Percentiles rank a stretch among this genome's conserved stretches.
Conservation (phyloP, 1,284 basidiomycete genomes). For the Wallemia hederae region DNA sequence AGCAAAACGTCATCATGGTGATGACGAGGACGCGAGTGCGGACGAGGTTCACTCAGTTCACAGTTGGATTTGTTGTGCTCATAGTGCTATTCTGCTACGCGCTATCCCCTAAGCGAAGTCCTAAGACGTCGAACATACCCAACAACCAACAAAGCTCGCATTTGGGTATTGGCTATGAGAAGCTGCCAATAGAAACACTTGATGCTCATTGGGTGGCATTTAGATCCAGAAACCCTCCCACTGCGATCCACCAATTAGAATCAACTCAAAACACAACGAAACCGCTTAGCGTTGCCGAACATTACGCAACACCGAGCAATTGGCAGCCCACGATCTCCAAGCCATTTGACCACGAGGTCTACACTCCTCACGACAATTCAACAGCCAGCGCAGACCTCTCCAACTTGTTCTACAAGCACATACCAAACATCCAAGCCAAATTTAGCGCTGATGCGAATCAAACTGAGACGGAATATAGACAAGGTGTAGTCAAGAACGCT, state of each 20-base stretch:
- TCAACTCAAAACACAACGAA: background rate
- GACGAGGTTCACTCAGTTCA: background rate
- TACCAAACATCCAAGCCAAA: background rate
- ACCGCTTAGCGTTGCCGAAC: background rate
- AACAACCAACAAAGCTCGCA: too few species aligned
- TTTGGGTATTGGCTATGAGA: background rate
- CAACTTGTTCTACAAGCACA: background rate
- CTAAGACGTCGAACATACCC: too few species aligned
- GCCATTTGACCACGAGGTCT: background rate
- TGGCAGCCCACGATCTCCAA: background rate
- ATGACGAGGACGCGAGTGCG: background rate
- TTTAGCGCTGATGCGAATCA: background rate
- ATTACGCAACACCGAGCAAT: background rate
- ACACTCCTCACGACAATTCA: background rate
- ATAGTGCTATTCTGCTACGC: background rate
- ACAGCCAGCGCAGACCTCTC: background rate
- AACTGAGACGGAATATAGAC: background rate
- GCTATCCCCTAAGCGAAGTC: background rate
- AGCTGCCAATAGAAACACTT: background rate
- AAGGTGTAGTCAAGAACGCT: constrained; percentile 22
- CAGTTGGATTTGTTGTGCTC: background rate
- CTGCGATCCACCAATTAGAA: background rate
- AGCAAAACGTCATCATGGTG: background rate
- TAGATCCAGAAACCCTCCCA: background rate
- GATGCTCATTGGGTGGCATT: background rate